phyloP scores from a whole-genome alignment of 2,329 filamentous ascomycete species.

The Ophiosphaerella korrae region DNA sequence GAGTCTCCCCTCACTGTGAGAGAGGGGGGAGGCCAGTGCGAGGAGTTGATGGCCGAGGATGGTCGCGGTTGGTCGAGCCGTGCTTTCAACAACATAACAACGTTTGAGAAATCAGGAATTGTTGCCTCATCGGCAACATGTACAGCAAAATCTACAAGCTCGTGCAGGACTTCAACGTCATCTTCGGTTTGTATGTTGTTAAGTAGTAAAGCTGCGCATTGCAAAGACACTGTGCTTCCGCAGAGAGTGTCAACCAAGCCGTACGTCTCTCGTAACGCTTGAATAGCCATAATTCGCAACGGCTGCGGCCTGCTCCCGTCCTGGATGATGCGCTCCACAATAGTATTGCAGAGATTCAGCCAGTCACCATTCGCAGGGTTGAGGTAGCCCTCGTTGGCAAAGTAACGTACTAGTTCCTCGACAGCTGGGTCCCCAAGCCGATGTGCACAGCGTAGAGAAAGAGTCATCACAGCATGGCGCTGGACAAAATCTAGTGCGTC shows the following conservation, averaged over 20 bases:
- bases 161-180: constrained; percentile 68
- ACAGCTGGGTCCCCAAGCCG: constrained; percentile 69
- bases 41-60: constrained; percentile 19
- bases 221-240: constrained; percentile 61
- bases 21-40: constrained; percentile 23
- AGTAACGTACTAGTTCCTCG: constrained; percentile 69
- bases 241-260: constrained; percentile 60
- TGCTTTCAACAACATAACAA: constrained; percentile 50
- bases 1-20: constrained; percentile 19
- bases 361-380: constrained; percentile 73
- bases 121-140: constrained; percentile 67
- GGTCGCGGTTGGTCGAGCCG: constrained; percentile 30
- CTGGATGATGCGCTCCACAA: constrained; percentile 68
- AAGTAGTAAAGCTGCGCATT: constrained; percentile 66
- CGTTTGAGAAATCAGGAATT: constrained; percentile 60
- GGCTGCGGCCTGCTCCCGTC: constrained; percentile 65
- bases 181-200: constrained; percentile 66
- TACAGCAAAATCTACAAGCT: constrained; percentile 68
- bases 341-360: constrained; percentile 66
- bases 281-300: constrained; percentile 67
- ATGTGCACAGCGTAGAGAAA: constrained; percentile 67
- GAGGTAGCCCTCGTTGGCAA: constrained; percentile 70
- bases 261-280: constrained; percentile 60
- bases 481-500: constrained; percentile 61
- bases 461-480: constrained; percentile 68